Conservation (phyloP, 2,329 filamentous ascomycete species). For the Pyricularia grisea region DNA sequence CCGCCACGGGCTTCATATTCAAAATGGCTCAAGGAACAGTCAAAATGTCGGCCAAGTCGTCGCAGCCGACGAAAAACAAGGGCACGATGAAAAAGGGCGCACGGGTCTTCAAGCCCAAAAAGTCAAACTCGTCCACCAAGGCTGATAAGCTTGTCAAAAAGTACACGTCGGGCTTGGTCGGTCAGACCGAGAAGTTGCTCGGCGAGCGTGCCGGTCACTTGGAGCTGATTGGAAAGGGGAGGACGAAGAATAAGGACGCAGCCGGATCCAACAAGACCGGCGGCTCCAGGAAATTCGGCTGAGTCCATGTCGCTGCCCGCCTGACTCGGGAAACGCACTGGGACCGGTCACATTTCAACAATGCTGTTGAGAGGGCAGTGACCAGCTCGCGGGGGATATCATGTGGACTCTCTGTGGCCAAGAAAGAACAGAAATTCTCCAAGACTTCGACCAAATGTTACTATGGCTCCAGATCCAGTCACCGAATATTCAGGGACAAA, state of each 20-base stretch:
- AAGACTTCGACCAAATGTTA: background rate
- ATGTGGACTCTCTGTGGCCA: background rate
- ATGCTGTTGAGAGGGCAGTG: background rate
- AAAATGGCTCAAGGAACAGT: slow-evolving; percentile 46
- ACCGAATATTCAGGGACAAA: background rate
- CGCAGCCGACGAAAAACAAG: slow-evolving; percentile 26
- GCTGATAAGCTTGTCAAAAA: slow-evolving; percentile 46
- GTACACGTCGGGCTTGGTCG: slow-evolving; percentile 42
- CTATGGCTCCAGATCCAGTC: background rate
- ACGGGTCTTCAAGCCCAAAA: slow-evolving; percentile 40
- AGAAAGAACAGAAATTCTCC: background rate
- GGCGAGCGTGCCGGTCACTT: slow-evolving; percentile 50
- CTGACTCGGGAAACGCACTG: background rate
- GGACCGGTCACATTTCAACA: background rate
- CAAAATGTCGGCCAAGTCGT: slow-evolving; percentile 34
- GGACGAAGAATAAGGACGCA: slow-evolving; percentile 28
- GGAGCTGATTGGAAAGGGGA: slow-evolving; percentile 48
- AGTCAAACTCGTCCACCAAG: slow-evolving; percentile 25
- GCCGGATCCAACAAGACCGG: slow-evolving; percentile 24
- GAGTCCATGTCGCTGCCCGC: slow-evolving; percentile 14
- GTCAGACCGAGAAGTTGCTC: slow-evolving; percentile 46
- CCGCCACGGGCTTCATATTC: background rate
- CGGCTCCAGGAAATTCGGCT: slow-evolving; percentile 47
- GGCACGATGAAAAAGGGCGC: slow-evolving; percentile 26
- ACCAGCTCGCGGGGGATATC: background rate